A percentile compares a stretch with the other conserved stretches of the same genome.
Conservation (phyloP, 768 basidiomycete genomes). For the Cystobasidium onofrii region DNA sequence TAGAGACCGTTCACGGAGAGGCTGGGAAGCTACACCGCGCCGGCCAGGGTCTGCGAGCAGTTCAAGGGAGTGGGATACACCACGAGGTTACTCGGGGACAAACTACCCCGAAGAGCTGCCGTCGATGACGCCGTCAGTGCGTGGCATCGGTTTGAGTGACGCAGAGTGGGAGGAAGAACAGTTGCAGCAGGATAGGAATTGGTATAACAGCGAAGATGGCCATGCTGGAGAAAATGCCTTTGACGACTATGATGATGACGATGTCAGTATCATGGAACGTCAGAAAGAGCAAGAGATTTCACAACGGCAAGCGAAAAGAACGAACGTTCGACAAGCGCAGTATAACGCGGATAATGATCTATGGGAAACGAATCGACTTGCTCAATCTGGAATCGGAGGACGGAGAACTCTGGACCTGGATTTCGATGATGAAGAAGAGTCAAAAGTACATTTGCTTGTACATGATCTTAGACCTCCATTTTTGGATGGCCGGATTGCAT, state of each 20-base stretch:
- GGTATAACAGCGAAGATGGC: slow-evolving; percentile 86
- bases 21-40: slow-evolving; percentile 39
- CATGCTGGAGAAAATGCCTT: slow-evolving; percentile 82
- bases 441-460: slow-evolving; percentile 85
- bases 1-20: neutral
- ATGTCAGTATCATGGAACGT: slow-evolving; percentile 21
- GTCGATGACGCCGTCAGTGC: slow-evolving; percentile 27
- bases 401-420: slow-evolving; percentile 67
- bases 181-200: slow-evolving; percentile 79
- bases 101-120: slow-evolving; percentile 37
- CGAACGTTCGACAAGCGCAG: slow-evolving; percentile 92
- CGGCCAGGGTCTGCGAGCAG: neutral
- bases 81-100: slow-evolving; percentile 37
- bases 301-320: slow-evolving; percentile 54
- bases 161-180: slow-evolving; percentile 96
- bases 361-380: slow-evolving; percentile 98
- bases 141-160: slow-evolving; percentile 42
- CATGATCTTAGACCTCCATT: slow-evolving; percentile 97
- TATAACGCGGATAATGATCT: slow-evolving; percentile 97
- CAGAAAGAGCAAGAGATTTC: slow-evolving; percentile 46
- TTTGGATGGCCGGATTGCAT: slow-evolving; percentile 89
- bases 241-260: slow-evolving; percentile 80
- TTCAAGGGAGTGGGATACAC: slow-evolving; percentile 41
- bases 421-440: slow-evolving; percentile 69
- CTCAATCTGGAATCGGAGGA: slow-evolving; percentile 84